Base-by-base conservation (phyloP, 106 monocot genomes). In the Dendrobium nobile region DNA sequence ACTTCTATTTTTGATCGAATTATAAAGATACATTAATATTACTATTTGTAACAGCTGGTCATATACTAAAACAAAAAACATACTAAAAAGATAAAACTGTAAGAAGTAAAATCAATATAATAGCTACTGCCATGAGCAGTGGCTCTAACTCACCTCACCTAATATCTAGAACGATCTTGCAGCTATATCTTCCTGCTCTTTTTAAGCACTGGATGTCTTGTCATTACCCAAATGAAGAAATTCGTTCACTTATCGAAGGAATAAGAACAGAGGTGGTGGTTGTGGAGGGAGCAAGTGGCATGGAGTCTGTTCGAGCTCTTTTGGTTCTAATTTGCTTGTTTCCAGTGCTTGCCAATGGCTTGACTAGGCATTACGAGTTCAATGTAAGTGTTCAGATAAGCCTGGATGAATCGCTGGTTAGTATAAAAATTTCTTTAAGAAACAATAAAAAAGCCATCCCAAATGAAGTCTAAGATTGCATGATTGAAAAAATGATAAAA, bases 281-380 rank as follows among this genome's bases (percentile, higher is more conserved):
- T n/a, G 43, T 4, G 31, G 74, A 74, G 7, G 48, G 27, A 76
- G 26, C 7, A 48, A 48, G 22, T 11, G 74, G 56, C 6, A 78
- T 78, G 78, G 77, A 24, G 67, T 59, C 61, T 13, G 74, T 65
- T 61, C 24, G 79, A 27, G 55, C 51, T 6, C 17, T 73, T 22
- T n/a, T 87, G 37, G 7, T 85, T 47, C 37, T 77, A 43, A 24
- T 61, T 7, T 80, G 68, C 80, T 51, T 87, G 68, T 68, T 79
- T 72, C 77, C 84, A 1, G 37, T 44, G 43, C 47, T 83, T 11
- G 80, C 80, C 5, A 80, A 88, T 26, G 82, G 80, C 2, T 37
- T 51, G 72, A 78, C 81, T 22, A 81, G 86, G 48, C 86, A 88
- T 26, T 91, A 88, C 85, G 85, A 91, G 87, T 91, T 91, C 79